phyloP scores from a whole-genome alignment of 371 early-diverging fungal genomes.

The Mucor circinelloides region DNA sequence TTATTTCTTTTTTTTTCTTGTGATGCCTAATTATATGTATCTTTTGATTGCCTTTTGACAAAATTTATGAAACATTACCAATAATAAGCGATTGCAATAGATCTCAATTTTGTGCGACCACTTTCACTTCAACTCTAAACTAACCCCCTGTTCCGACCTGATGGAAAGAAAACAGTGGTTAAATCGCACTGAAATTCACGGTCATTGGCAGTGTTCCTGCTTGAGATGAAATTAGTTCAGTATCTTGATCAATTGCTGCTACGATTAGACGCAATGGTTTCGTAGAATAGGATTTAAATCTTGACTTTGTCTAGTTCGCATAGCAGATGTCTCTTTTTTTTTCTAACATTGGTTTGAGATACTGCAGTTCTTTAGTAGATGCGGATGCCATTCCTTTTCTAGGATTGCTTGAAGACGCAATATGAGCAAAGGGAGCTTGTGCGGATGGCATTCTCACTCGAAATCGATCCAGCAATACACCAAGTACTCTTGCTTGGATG shows the following conservation, averaged over 20 bases:
- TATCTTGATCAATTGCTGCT: not conserved
- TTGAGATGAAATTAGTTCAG: not conserved
- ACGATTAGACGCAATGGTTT: not conserved
- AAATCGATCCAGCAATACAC: too few relatives aligned
- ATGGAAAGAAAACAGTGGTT: not conserved
- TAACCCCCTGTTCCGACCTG: slow-evolving; percentile 8
- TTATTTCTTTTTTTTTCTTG: slow-evolving; percentile 1
- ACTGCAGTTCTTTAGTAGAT: too few relatives aligned
- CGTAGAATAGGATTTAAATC: not conserved
- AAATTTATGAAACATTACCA: slow-evolving; percentile 29
- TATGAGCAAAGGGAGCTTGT: not conserved
- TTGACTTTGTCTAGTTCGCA: not conserved
- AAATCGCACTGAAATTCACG: not conserved
- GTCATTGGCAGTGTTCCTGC: not conserved
- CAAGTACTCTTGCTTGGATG: too few relatives aligned
- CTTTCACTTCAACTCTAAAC: slow-evolving; percentile 16
- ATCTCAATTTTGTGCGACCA: slow-evolving; percentile 16
- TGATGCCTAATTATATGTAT: slow-evolving; percentile 21
- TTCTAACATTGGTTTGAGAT: not conserved
- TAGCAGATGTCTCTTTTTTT: not conserved
- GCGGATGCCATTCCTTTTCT: too few relatives aligned
- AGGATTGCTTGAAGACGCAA: too few relatives aligned
- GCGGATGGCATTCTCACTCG: not conserved
- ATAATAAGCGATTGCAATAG: slow-evolving; percentile 11
- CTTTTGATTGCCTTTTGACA: slow-evolving; percentile 17